A percentile compares a stretch with the other conserved stretches of the same genome.
These are phyloP conservation scores for Phytophthora hibernalis DNA, from an alignment of 352 stramenopile genomes.

Conservation along the genomic window DNA sequence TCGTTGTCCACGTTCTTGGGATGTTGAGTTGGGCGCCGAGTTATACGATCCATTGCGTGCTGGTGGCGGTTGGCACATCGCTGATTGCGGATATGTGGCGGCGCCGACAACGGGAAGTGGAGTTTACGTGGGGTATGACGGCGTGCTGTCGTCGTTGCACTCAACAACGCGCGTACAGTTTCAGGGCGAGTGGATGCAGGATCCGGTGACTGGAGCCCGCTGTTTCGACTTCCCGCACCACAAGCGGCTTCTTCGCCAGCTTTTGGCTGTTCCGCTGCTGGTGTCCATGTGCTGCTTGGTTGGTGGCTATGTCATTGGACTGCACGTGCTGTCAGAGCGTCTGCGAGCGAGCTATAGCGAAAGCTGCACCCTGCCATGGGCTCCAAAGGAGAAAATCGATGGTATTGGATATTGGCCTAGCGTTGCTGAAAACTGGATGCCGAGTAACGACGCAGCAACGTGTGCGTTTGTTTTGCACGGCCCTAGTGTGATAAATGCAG, in stretches of 20 bases:
- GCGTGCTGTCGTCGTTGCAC: constrained; percentile 40
- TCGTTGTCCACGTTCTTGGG: constrained; percentile 56
- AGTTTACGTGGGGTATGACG: constrained; percentile 69
- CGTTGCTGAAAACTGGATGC: constrained; percentile 74
- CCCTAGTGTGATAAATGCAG: constrained; percentile 67
- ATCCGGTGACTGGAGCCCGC: constrained; percentile 46
- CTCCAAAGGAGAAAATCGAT: constrained; percentile 16
- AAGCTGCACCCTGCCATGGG: constrained; percentile 29
- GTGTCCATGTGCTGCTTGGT: constrained; percentile 69
- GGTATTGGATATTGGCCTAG: constrained; percentile 33
- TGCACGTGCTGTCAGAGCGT: constrained; percentile 67
- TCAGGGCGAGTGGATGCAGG: constrained; percentile 60
- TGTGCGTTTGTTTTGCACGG: constrained; percentile 60
- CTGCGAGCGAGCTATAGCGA: constrained; percentile 46
- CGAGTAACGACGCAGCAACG: constrained; percentile 30
- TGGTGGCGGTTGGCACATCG: constrained; percentile 64
- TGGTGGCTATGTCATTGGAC: constrained; percentile 56
- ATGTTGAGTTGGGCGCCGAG: constrained; percentile 47
- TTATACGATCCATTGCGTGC: constrained; percentile 55
- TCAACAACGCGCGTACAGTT: constrained; percentile 58
- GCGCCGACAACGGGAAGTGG: constrained; percentile 54
- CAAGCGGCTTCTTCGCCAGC: constrained; percentile 60
- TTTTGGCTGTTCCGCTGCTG: constrained; percentile 59
- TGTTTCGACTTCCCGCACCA: constrained; percentile 68
- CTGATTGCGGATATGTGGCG: constrained; percentile 70